Evolutionary conservation across 257 asterid species (phyloP), one percentile per base, ranked within the genome.

Genomic region (Fraxinus americana): DNA sequence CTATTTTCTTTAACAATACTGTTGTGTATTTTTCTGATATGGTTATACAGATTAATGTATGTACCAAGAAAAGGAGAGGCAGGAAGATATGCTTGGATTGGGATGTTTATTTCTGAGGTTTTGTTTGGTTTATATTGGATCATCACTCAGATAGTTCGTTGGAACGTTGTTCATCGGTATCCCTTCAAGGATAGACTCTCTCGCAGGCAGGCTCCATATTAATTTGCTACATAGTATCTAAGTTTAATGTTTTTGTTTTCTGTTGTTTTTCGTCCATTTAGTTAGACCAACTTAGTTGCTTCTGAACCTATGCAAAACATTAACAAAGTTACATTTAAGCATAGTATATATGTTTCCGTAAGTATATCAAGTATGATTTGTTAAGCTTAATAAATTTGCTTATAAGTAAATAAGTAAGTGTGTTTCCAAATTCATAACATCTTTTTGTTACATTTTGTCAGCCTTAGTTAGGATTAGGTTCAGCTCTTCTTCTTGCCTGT

Each of bases 41-140:
- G 88, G 89, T 16, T 69, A 0, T 92, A 86, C 83, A 83, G 98
- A 76, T 59, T 81, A 5, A 57, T 43, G 7, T 72, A 89, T 81
- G 72, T 92, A 30, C 95, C 95, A 7, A 17, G 17, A 25, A 5
- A 39, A 1, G 59, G 59, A 50, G 21, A 50, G 21, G 59, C 59
- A 4, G 89, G 91, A 1, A 87, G 89, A 82, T 85, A 35, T 70
- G 82, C 80, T 30, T 90, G 97, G 97, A 75, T 87, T 16, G 84
- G 76, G 1, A 86, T 91, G 89, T 84, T 88, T 21, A 57, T 83
- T 3, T 77, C 97, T 0, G 98, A 92, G 79, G 0, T 86, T 4
- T 23, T 77, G 27, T 88, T 92, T 34, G 87, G 90, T 30, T 48
- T 89, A 5, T 92, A 89, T 80, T 92, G 98, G 98, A 81, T 92